Evolutionary conservation across 306 rosid species (phyloP).

Genomic region (Pyrus communis): DNA sequence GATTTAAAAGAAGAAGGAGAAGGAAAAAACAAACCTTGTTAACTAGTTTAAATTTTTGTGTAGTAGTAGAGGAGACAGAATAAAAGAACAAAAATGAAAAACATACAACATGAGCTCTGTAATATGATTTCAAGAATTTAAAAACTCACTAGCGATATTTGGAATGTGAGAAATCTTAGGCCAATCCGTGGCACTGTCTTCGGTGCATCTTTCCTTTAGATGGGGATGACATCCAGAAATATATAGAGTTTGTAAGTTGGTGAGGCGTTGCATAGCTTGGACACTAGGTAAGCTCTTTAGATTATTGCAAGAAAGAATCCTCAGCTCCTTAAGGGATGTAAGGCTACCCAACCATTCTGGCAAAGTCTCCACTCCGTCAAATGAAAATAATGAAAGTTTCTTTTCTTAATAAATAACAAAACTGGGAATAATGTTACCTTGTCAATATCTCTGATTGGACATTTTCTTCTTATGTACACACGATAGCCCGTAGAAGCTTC

Average conservation of each 20-base stretch:
- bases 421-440: constrained; percentile 7
- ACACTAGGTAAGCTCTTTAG: background rate
- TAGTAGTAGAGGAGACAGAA: no score
- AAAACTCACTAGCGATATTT: background rate
- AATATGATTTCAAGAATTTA: no score
- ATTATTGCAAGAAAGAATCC: background rate
- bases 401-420: background rate
- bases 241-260: background rate
- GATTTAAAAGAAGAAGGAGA: no score
- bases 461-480: constrained; percentile 69
- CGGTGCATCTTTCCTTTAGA: background rate
- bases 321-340: background rate
- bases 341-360: background rate
- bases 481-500: constrained; percentile 82
- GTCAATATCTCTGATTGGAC: constrained; percentile 68
- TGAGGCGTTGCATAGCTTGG: background rate
- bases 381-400: background rate
- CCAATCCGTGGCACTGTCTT: background rate
- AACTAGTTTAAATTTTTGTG: no score
- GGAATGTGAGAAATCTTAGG: background rate
- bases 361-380: no score
- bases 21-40: no score
- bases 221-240: background rate
- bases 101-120: no score
- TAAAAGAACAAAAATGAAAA: no score